phyloP scores from a whole-genome alignment of 1,284 basidiomycete genomes.

The Pascua guehoae region DNA sequence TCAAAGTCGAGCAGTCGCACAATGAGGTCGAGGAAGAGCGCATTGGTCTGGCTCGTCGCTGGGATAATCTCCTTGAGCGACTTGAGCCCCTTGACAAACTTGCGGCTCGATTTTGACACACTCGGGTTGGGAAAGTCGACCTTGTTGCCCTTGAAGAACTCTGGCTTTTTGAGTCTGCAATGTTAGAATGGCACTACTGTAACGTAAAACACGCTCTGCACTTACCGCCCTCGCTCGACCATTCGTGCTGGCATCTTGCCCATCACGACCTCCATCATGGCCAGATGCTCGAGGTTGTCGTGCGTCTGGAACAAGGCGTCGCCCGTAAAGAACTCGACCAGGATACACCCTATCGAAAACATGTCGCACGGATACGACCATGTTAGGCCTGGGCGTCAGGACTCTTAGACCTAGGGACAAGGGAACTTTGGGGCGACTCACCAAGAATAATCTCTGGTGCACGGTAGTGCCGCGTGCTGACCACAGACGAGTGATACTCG shows the following conservation, averaged over 20 bases:
- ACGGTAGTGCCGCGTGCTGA: slow-evolving; percentile 96
- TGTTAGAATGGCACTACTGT: slow-evolving; percentile 2
- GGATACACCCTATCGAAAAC: slow-evolving; percentile 97
- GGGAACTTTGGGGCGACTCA: slow-evolving; percentile 50
- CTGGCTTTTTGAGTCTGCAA: slow-evolving; percentile 65
- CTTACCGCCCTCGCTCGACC: slow-evolving; percentile 50
- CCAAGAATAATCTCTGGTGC: slow-evolving; percentile 98
- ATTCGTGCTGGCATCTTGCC: slow-evolving; percentile 91
- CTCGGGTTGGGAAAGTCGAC: slow-evolving; percentile 89
- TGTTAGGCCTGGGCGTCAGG: slow-evolving; percentile 65
- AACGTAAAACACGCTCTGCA: background rate
- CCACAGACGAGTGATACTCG: slow-evolving; percentile 97
- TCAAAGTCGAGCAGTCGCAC: slow-evolving; percentile 86
- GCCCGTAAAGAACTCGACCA: slow-evolving; percentile 98
- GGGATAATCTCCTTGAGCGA: slow-evolving; percentile 77
- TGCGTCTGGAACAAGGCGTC: slow-evolving; percentile 98
- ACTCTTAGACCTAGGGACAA: background rate
- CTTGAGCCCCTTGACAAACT: slow-evolving; percentile 86
- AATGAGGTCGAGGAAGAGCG: slow-evolving; percentile 76
- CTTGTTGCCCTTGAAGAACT: slow-evolving; percentile 83
- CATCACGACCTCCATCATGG: slow-evolving; percentile 99
- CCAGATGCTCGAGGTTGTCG: slow-evolving; percentile 97
- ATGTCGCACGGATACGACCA: slow-evolving; percentile 99
- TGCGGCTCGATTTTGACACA: slow-evolving; percentile 82
- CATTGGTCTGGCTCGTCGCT: slow-evolving; percentile 61